These are phyloP conservation scores for Hawksworthiomyces lignivorus DNA, from an alignment of 2,329 filamentous ascomycete genomes.

Conservation along the genomic window DNA sequence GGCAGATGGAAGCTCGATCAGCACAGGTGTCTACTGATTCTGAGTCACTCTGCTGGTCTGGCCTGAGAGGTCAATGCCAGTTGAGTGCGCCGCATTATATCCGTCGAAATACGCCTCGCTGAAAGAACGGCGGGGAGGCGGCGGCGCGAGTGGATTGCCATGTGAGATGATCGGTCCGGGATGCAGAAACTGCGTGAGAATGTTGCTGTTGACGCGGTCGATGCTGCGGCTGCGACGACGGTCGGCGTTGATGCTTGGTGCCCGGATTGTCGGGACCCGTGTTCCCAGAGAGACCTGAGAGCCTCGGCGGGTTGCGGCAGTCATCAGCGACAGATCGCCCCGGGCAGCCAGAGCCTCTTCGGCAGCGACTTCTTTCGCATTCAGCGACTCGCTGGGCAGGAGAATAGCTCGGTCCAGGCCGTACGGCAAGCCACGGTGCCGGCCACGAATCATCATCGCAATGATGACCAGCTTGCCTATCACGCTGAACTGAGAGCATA, in stretches of 20 bases:
- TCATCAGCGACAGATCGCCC: slow-evolving; percentile 13
- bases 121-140: slow-evolving; percentile 5
- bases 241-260: slow-evolving; percentile 22
- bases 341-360: slow-evolving; percentile 23
- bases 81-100: slow-evolving; percentile 6
- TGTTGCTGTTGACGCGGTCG: slow-evolving; percentile 32
- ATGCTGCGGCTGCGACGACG: slow-evolving; percentile 29
- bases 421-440: slow-evolving; percentile 61
- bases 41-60: too few species aligned
- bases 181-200: slow-evolving; percentile 40
- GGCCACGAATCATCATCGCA: slow-evolving; percentile 62
- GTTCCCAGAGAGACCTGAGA: slow-evolving; percentile 28
- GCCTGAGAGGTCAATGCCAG: slow-evolving; percentile 8
- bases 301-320: slow-evolving; percentile 26
- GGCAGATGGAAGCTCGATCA: too few species aligned
- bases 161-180: slow-evolving; percentile 32
- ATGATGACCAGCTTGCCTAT: slow-evolving; percentile 64
- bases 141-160: background rate
- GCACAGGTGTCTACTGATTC: too few species aligned
- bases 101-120: slow-evolving; percentile 8
- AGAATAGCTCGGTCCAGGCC: slow-evolving; percentile 56
- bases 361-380: slow-evolving; percentile 44
- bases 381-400: slow-evolving; percentile 48
- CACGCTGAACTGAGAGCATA: slow-evolving; percentile 72
- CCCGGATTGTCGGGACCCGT: slow-evolving; percentile 19